Evolutionary conservation across 2,329 filamentous ascomycete species (phyloP), one percentile per base, ranked within the genome.

Genomic region (Talaromyces atroroseus): DNA sequence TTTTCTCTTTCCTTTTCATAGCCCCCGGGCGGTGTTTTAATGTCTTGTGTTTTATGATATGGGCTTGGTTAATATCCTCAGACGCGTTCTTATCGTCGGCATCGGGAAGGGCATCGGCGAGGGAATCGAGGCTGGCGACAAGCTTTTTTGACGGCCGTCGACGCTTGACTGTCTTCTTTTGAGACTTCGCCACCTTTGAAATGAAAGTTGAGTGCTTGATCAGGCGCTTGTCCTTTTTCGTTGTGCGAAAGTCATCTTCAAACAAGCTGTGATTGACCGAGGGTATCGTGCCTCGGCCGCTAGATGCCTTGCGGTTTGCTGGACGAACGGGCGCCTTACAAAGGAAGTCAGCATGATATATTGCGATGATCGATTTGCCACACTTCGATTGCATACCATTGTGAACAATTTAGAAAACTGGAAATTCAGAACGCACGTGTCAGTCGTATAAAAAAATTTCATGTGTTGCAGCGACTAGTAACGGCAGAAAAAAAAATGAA

Each of bases 171-270:
- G 79, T 71, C 67, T 80, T 84, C 54, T 71, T 70, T 53, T 73
- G 68, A 6, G 78, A 74, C 62, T 91, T 90, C 62, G 85, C 77
- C 65, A 96, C 88, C 61, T 86, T 88, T 20, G 84, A 86, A 26
- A 95, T 78, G 62, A 97, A 90, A 14, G 85, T 76, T 0, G 88
- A 87, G 78, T 90, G 90, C 68, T 91, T 92, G 65, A 95, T 89
- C 34, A 80, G 76, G 23, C 87, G 88, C 77, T 92, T 95, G 76
- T 95, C 89, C 68, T 83, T 86, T 74, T 96, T 97, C 61, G 81
- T 85, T 54, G 84, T 81, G 59, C 84, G 76, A 72, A 92, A 92
- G 6, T 71, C 69, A 53, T 74, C 65, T 45, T 65, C 59, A 51
- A 71, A 67, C 3, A 57, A n/a, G 42, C 56, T 49, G 20, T 51